Conservation (phyloP, 331 rosid species). For the Ulmus americana region DNA sequence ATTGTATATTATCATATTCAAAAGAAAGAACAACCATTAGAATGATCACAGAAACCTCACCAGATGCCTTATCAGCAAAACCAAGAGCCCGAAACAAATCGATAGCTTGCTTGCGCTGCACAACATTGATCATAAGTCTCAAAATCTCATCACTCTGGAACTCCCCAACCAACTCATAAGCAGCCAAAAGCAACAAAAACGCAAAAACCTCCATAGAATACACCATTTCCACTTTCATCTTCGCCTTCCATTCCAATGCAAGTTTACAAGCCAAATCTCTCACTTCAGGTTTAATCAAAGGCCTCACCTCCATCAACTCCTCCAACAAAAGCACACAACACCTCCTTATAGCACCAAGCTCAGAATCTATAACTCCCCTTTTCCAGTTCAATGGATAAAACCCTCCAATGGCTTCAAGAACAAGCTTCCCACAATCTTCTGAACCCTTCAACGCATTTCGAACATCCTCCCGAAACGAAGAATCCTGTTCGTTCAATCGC, state of each 20-base stretch:
- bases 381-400: slow-evolving; percentile 12
- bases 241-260: slow-evolving; percentile 30
- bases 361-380: slow-evolving; percentile 6
- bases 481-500: slow-evolving; percentile 18
- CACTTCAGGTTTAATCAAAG: slow-evolving; percentile 12
- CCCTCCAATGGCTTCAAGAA: slow-evolving; percentile 30
- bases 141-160: slow-evolving; percentile 32
- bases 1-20: not conserved
- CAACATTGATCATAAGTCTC: slow-evolving; percentile 10
- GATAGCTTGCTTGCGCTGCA: slow-evolving; percentile 24
- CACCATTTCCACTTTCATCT: slow-evolving; percentile 11
- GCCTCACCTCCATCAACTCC: slow-evolving; percentile 24
- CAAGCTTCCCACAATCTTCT: slow-evolving; percentile 25
- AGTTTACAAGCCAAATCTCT: slow-evolving; percentile 24
- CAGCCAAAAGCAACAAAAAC: slow-evolving; percentile 29
- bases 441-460: slow-evolving; percentile 16
- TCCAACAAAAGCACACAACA: slow-evolving; percentile 36
- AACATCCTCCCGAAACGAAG: slow-evolving; percentile 15
- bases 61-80: slow-evolving; percentile 26
- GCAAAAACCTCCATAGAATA: slow-evolving; percentile 27
- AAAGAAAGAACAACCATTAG: not conserved
- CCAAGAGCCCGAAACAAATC: slow-evolving; percentile 37
- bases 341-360: slow-evolving; percentile 17
- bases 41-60: slow-evolving; percentile 22
- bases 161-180: slow-evolving; percentile 25